Percentiles rank a stretch among this genome's conserved stretches.
Evolutionary conservation across 192 early-diverging fungal genomes (phyloP).

Genomic region (Neocallimastix lanati): DNA sequence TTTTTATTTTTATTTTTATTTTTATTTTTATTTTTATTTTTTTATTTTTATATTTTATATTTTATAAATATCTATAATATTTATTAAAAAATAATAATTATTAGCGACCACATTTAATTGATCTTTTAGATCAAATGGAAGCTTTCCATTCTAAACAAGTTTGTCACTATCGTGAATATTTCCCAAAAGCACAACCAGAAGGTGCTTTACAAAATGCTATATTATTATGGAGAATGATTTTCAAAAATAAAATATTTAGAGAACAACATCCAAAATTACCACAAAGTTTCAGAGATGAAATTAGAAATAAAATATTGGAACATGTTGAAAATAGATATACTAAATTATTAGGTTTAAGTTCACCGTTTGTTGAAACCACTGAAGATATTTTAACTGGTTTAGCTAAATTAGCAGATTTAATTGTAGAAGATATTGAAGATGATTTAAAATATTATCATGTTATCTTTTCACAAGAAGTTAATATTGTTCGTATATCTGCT

Average conservation of each 20-base stretch:
- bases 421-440: slow-evolving; percentile 29
- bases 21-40: no score
- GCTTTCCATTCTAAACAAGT: slow-evolving; percentile 23
- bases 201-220: slow-evolving; percentile 25
- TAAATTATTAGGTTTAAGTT: slow-evolving; percentile 19
- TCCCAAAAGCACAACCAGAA: slow-evolving; percentile 26
- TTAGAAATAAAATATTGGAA: slow-evolving; percentile 13
- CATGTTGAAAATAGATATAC: slow-evolving; percentile 18
- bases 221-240: slow-evolving; percentile 31
- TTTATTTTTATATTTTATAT: no score
- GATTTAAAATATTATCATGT: slow-evolving; percentile 25
- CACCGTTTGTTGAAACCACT: slow-evolving; percentile 26
- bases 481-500: slow-evolving; percentile 25
- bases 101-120: slow-evolving; percentile 14
- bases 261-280: slow-evolving; percentile 19
- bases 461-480: slow-evolving; percentile 22
- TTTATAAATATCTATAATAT: no score
- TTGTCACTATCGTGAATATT: slow-evolving; percentile 32
- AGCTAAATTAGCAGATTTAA: slow-evolving; percentile 20
- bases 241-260: slow-evolving; percentile 16
- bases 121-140: slow-evolving; percentile 23
- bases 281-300: slow-evolving; percentile 19
- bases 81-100: no score
- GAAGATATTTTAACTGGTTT: slow-evolving; percentile 25
- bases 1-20: no score